Conservation (phyloP, 345 rosid species). For the Bruguiera parviflora region DNA sequence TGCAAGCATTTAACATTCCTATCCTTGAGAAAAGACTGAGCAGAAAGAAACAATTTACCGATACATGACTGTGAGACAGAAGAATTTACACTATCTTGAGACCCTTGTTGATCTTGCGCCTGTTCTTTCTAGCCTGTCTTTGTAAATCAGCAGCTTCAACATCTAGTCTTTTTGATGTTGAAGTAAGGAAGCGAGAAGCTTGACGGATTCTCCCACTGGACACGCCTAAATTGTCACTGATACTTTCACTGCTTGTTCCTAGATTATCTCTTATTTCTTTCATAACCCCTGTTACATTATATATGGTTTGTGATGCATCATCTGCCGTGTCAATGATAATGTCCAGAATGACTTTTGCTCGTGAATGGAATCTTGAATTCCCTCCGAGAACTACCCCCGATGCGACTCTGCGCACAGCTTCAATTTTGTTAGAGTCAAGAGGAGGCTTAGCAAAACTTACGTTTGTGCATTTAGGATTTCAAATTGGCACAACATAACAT, state of each 20-base stretch:
- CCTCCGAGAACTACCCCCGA: constrained; percentile 60
- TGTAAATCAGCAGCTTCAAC: constrained; percentile 39
- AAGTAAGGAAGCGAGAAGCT: constrained; percentile 39
- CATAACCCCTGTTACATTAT: constrained; percentile 60
- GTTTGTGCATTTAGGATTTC: neutral
- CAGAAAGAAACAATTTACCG: neutral
- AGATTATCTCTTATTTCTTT: constrained; percentile 39
- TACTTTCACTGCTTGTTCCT: constrained; percentile 22
- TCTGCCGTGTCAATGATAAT: constrained; percentile 58
- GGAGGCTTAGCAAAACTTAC: neutral
- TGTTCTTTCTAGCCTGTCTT: constrained; percentile 48
- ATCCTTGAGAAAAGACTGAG: neutral
- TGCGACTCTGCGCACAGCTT: constrained; percentile 40
- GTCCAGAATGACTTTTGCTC: constrained; percentile 39
- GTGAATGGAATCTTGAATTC: constrained; percentile 44
- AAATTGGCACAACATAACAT: constrained; percentile 18
- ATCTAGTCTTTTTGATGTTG: constrained; percentile 43
- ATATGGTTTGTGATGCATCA: constrained; percentile 47
- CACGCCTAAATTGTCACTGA: neutral
- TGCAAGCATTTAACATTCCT: constrained; percentile 23
- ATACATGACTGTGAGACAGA: neutral
- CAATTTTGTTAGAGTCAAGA: neutral
- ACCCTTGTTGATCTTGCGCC: constrained; percentile 45
- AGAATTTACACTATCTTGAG: constrained; percentile 48
- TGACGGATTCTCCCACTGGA: neutral